Evolutionary conservation across 2,329 filamentous ascomycete species (phyloP), one percentile per base, ranked within the genome.

Genomic region (Tolypocladium cylindrosporum): DNA sequence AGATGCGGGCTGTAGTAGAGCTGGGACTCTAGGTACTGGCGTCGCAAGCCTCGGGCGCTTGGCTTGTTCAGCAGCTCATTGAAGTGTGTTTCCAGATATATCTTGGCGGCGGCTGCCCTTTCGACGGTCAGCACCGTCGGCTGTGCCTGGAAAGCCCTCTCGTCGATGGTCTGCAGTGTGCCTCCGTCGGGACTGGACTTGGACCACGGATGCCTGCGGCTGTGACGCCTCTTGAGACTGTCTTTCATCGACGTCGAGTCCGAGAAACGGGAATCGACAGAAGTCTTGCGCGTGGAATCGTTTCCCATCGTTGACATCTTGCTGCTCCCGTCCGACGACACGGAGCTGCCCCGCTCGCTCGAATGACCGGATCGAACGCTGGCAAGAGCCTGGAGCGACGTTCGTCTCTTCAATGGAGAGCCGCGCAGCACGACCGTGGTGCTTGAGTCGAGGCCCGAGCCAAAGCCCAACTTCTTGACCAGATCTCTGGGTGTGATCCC

Each of bases 61-160:
- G 78, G 74, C 3, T 75, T 75, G 34, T 76, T 77, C 2, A 90
- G 76, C 9, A 91, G 70, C n/a, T 84, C 77, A 64, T 92, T 87
- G 75, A 89, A 97, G 65, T 92, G 84, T 0, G 86, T 90, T 71
- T 97, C 94, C 11, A 97, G 80, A 65, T 85, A 95, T 24, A 95
- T 84, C 70, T 96, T 97, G 50, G 90, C 88, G 0, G 90, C 87
- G 0, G 91, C 85, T 3, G 87, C 83, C 60, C 82, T 85, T 73
- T 97, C 93, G 0, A 91, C 87, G 0, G 91, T 96, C 34, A 65
- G 51, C 13, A 75, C 67, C 0, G 74, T 74, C 4, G 74, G 73
- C 40, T 64, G 64, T 11, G 65, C 61, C 11, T 62, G 62, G 40
- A 67, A 58, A 1, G 62, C 57, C 4, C 62, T 60, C 55, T 74